Evolutionary conservation across 345 rosid genomes (phyloP).

Genomic region (Salix udensis): DNA sequence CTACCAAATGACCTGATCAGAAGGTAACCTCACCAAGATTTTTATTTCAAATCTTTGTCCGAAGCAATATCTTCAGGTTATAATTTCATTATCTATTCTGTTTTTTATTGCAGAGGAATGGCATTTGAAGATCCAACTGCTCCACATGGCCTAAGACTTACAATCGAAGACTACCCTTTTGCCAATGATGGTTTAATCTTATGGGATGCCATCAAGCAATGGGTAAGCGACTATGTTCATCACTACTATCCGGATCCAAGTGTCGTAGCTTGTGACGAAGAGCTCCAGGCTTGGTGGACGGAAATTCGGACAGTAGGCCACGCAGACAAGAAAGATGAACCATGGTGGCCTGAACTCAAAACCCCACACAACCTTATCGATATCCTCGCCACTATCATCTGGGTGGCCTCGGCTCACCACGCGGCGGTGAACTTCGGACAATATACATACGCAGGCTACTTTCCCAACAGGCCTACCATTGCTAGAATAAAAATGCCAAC

Average conservation of each 20-base stretch:
- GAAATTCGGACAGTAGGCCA: slow-evolving; percentile 50
- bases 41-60: neutral
- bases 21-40: slow-evolving; percentile 36
- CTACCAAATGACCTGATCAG: slow-evolving; percentile 70
- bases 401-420: no score
- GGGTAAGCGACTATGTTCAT: slow-evolving; percentile 56
- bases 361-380: slow-evolving; percentile 43
- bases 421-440: no score
- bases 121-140: slow-evolving; percentile 59
- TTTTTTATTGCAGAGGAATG: slow-evolving; percentile 46
- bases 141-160: slow-evolving; percentile 49
- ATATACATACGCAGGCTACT: no score
- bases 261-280: slow-evolving; percentile 40
- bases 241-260: slow-evolving; percentile 52
- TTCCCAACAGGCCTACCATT: slow-evolving; percentile 56
- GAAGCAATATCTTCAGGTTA: neutral
- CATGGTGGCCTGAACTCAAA: slow-evolving; percentile 75
- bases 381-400: slow-evolving; percentile 60
- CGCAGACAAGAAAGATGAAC: slow-evolving; percentile 52
- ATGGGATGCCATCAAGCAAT: slow-evolving; percentile 61
- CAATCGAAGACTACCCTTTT: slow-evolving; percentile 67
- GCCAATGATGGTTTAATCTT: slow-evolving; percentile 75
- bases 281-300: slow-evolving; percentile 77
- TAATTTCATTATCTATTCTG: neutral
- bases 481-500: slow-evolving; percentile 58